phyloP scores from a whole-genome alignment of 2,329 filamentous ascomycete species.

The Trichophyton mentagrophytes region DNA sequence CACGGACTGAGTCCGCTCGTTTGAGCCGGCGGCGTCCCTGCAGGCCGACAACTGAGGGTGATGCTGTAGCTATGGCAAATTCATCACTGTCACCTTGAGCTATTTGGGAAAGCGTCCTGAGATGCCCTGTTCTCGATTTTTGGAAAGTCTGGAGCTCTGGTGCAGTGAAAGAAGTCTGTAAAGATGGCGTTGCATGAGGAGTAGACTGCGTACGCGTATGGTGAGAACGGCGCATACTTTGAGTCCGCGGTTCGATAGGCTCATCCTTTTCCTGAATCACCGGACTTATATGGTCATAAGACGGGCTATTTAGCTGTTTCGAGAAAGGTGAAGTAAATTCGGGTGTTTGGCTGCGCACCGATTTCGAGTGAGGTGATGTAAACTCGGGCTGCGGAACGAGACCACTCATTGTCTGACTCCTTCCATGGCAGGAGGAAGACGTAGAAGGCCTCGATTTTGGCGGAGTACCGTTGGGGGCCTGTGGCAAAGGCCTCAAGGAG shows the following conservation, averaged over 20 bases:
- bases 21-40: slow-evolving; percentile 75
- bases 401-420: slow-evolving; percentile 54
- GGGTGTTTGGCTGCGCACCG: slow-evolving; percentile 14
- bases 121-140: slow-evolving; percentile 77
- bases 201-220: slow-evolving; percentile 23
- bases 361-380: background rate
- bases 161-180: slow-evolving; percentile 25
- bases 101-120: slow-evolving; percentile 74
- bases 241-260: background rate
- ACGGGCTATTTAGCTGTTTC: background rate
- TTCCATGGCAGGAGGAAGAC: slow-evolving; percentile 30
- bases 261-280: background rate
- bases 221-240: slow-evolving; percentile 18
- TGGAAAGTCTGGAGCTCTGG: slow-evolving; percentile 72
- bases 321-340: background rate
- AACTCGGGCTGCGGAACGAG: slow-evolving; percentile 20
- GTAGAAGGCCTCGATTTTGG: slow-evolving; percentile 21
- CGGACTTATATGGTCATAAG: background rate
- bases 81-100: slow-evolving; percentile 66
- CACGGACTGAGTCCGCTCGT: slow-evolving; percentile 45
- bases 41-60: slow-evolving; percentile 77
- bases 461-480: slow-evolving; percentile 44
- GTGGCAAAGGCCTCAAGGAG: slow-evolving; percentile 62
- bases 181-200: slow-evolving; percentile 17
- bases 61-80: slow-evolving; percentile 62